Evolutionary conservation across 2,329 filamentous ascomycete species (phyloP).

Genomic region (Thermoascus crustaceus): DNA sequence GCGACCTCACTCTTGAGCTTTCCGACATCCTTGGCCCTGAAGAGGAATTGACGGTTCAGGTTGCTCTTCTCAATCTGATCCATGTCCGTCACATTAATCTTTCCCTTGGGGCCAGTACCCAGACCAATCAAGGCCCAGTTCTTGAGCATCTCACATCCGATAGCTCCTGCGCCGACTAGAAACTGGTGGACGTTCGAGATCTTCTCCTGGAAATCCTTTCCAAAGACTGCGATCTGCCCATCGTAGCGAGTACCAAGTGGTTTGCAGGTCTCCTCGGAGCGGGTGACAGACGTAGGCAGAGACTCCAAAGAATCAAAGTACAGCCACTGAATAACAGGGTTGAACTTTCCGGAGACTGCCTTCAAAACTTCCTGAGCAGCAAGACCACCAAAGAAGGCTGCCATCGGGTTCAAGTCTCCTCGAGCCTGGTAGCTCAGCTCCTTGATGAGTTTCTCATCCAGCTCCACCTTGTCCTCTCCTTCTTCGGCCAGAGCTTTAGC

Average conservation of each 20-base stretch:
- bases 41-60: slow-evolving; percentile 92
- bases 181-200: slow-evolving; percentile 85
- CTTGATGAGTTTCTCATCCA: slow-evolving; percentile 85
- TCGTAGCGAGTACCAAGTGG: slow-evolving; percentile 83
- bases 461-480: slow-evolving; percentile 63
- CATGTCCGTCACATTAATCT: slow-evolving; percentile 92
- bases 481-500: slow-evolving; percentile 63
- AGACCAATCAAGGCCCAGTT: slow-evolving; percentile 99
- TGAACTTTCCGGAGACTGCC: slow-evolving; percentile 94
- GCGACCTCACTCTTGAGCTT: slow-evolving; percentile 95
- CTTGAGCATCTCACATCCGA: slow-evolving; percentile 98
- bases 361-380: slow-evolving; percentile 93
- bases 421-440: slow-evolving; percentile 92
- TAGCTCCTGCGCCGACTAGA: slow-evolving; percentile 90
- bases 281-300: slow-evolving; percentile 63
- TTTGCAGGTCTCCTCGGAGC: slow-evolving; percentile 81
- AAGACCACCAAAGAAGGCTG: slow-evolving; percentile 89
- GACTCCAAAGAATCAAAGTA: slow-evolving; percentile 99
- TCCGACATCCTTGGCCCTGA: slow-evolving; percentile 87
- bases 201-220: slow-evolving; percentile 88
- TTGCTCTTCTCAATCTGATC: slow-evolving; percentile 99
- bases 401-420: slow-evolving; percentile 85
- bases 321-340: slow-evolving; percentile 89
- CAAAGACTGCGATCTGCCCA: slow-evolving; percentile 94
- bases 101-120: slow-evolving; percentile 76